phyloP scores from a whole-genome alignment of 2,329 filamentous ascomycete species.

The Byssoonygena ceratinophila region DNA sequence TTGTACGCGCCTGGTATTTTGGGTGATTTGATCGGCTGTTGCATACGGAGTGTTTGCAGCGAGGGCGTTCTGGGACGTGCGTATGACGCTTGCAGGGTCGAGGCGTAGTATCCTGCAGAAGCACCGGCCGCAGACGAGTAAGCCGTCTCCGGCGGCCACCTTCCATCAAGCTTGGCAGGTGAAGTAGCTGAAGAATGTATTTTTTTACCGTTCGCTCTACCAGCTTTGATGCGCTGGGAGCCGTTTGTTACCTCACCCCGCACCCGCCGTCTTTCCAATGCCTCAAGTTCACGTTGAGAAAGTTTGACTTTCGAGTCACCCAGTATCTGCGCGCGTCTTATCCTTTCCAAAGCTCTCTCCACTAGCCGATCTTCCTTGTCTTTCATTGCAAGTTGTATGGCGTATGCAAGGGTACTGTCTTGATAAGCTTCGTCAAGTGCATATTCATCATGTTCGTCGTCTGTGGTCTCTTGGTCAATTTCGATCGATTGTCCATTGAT shows the following conservation, averaged over 20 bases:
- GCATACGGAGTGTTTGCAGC: slow-evolving; percentile 30
- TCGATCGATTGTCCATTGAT: not conserved
- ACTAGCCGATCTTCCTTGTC: slow-evolving; percentile 66
- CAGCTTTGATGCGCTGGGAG: slow-evolving; percentile 16
- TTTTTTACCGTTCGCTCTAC: slow-evolving; percentile 18
- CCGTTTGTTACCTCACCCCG: slow-evolving; percentile 28
- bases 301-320: slow-evolving; percentile 72
- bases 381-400: slow-evolving; percentile 45
- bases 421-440: slow-evolving; percentile 30
- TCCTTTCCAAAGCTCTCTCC: slow-evolving; percentile 67
- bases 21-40: slow-evolving; percentile 27
- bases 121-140: slow-evolving; percentile 42
- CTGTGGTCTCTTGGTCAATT: slow-evolving; percentile 36
- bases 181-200: slow-evolving; percentile 6
- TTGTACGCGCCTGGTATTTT: slow-evolving; percentile 25
- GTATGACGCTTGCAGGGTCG: slow-evolving; percentile 22
- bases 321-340: slow-evolving; percentile 63
- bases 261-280: slow-evolving; percentile 60
- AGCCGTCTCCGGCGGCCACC: slow-evolving; percentile 34
- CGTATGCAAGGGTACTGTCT: slow-evolving; percentile 35
- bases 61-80: slow-evolving; percentile 38
- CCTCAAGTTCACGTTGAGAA: slow-evolving; percentile 67
- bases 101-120: slow-evolving; percentile 36
- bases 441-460: slow-evolving; percentile 45
- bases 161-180: slow-evolving; percentile 22